These are phyloP conservation scores for Kwoniella newhampshirensis DNA, from an alignment of 768 basidiomycete species.

Conservation along the genomic window DNA sequence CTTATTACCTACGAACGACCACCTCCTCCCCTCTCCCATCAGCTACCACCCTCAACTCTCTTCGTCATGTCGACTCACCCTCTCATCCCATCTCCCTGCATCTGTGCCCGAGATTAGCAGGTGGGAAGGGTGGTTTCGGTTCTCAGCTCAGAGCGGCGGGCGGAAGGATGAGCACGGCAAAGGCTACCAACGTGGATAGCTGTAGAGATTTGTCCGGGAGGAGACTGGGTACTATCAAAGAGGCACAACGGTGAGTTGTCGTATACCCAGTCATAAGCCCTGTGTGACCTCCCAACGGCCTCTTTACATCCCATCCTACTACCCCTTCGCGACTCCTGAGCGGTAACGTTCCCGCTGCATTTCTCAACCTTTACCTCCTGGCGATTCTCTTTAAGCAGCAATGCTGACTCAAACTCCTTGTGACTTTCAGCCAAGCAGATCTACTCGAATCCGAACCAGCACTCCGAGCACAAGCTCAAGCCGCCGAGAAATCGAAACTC, in stretches of 20 bases:
- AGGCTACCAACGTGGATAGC: constrained; percentile 77
- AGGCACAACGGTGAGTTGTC: constrained; percentile 77
- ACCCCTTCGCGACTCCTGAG: too few species aligned
- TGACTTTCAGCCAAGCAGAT: constrained; percentile 45
- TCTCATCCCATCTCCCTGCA: constrained; percentile 57
- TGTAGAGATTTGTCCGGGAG: constrained; percentile 89
- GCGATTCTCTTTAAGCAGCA: too few species aligned
- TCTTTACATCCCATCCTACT: too few species aligned
- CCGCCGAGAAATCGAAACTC: constrained; percentile 77
- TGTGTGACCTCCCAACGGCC: too few species aligned
- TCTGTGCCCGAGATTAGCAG: constrained; percentile 70
- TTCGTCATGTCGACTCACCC: constrained; percentile 3
- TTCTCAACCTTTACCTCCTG: too few species aligned
- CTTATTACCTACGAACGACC: constrained; percentile 32
- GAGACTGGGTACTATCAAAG: constrained; percentile 88
- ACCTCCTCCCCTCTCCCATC: constrained; percentile 53
- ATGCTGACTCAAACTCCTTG: too few species aligned
- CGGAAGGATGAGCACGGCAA: constrained; percentile 86
- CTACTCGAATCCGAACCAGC: constrained; percentile 74
- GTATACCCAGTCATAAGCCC: neutral
- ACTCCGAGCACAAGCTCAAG: constrained; percentile 72
- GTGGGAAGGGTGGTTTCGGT: constrained; percentile 97
- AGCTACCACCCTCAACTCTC: constrained; percentile 23
- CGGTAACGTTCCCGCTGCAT: too few species aligned
- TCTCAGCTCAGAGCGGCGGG: constrained; percentile 94